These are phyloP conservation scores for Backusella australiensis DNA, from an alignment of 192 early-diverging fungal genomes.

Conservation along the genomic window DNA sequence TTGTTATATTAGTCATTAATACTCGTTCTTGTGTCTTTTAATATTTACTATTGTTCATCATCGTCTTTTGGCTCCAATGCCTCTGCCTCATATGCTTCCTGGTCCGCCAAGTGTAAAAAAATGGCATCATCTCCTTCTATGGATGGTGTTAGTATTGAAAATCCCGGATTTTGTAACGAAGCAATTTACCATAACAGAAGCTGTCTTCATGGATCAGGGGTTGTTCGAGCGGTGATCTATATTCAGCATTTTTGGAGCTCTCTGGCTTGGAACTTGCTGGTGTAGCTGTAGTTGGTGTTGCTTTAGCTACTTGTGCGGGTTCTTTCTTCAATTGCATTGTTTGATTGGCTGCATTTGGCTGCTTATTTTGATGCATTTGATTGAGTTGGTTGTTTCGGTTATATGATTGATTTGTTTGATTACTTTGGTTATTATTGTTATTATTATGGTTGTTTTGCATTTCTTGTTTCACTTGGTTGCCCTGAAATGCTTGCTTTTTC, in stretches of 20 bases:
- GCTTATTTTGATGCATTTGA: neutral
- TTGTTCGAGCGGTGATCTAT: neutral
- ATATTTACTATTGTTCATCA: neutral
- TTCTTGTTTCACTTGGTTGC: neutral
- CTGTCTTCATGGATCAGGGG: conserved; percentile 13
- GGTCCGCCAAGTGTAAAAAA: neutral
- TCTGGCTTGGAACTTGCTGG: neutral
- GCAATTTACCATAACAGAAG: conserved; percentile 8
- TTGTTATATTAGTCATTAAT: neutral
- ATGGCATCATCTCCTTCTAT: conserved; percentile 13
- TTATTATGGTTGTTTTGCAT: neutral
- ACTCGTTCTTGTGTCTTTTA: neutral
- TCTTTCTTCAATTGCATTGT: too few relatives aligned
- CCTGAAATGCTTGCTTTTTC: neutral
- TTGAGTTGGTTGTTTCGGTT: neutral
- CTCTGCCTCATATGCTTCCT: neutral
- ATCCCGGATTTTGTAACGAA: neutral
- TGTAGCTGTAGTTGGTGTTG: neutral
- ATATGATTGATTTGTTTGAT: neutral
- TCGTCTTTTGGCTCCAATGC: neutral
- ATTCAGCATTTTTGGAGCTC: neutral
- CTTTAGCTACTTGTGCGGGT: neutral
- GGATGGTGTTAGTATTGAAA: neutral
- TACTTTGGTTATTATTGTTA: too few relatives aligned
- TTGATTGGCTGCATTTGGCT: neutral